Evolutionary conservation across 768 basidiomycete species (phyloP), one percentile per base, ranked within the genome.

Genomic region (Boletus subcaerulescens): DNA sequence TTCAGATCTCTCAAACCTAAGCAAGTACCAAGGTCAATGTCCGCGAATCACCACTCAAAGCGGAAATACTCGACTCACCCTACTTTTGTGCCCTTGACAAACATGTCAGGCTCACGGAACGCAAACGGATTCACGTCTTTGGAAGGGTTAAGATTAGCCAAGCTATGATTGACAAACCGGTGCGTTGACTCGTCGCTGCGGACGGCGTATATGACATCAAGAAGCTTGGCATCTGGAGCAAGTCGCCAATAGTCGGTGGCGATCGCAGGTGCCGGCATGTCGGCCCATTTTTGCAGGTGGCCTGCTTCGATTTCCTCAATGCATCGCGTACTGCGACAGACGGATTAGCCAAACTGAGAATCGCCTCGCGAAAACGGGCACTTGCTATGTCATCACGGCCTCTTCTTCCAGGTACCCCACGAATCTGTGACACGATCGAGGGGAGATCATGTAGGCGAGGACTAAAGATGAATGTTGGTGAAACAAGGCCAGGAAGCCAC

Each of bases 191-290:
- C 95, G 70, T 98, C 95, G 15, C 91, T 92, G 62, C 95, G 82
- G 33, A 98, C 91, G 33, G 93, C 93, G 65, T 91, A 91, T 46
- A 98, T 79, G 45, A 96, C 87, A 63, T 98, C 96, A 18, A 92
- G 75, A 55, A 98, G 74, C 62, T 82, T 93, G 0, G 93, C 89
- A 61, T 88, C 69, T 3, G 81, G 73, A 3, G 70, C 66, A 32
- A 96, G 78, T 22, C 93, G 83, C 93, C 96, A 98, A 72, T 98
- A 98, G 67, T 98, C 94, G 58, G 91, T 93, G 9, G 95, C 89
- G 67, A 98, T 96, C 63, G 82, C 77, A 0, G 94, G 95, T 7
- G 93, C 91, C 36, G 88, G 80, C 64, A 77, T 72, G 65, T 87
- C 75, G 31, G 78, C 75, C 91, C 93, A 95, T 66, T 87, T 84